These are phyloP conservation scores for Xylaria sp. DNA, from an alignment of 2,329 filamentous ascomycete genomes.

Conservation along the genomic window DNA sequence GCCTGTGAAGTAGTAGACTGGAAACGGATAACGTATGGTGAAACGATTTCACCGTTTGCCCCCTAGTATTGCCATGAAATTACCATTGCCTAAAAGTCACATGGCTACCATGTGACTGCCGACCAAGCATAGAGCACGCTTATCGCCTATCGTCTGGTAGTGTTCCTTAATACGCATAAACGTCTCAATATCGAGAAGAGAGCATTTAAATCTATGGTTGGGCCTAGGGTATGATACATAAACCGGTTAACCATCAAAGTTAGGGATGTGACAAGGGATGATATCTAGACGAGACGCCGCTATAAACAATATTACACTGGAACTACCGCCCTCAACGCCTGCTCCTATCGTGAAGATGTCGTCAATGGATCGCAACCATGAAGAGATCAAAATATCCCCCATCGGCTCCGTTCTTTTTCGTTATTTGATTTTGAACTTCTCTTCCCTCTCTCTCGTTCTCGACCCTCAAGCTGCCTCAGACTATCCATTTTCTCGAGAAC, in stretches of 20 bases:
- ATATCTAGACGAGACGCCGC: constrained; percentile 33
- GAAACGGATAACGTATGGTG: too few relatives aligned
- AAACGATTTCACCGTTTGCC: too few relatives aligned
- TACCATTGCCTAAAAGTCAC: not conserved
- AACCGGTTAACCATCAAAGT: constrained; percentile 2
- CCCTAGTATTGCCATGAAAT: too few relatives aligned
- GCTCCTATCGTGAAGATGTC: constrained; percentile 27
- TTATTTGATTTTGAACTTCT: constrained; percentile 43
- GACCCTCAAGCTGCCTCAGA: constrained; percentile 81
- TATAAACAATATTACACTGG: constrained; percentile 23
- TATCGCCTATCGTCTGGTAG: not conserved
- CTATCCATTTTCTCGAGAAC: constrained; percentile 97
- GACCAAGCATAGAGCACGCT: not conserved
- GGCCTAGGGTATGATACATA: constrained; percentile 8
- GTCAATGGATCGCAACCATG: constrained; percentile 20
- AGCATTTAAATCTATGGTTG: constrained; percentile 13
- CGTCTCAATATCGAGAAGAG: not conserved
- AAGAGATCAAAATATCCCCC: constrained; percentile 58
- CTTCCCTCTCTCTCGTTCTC: constrained; percentile 66
- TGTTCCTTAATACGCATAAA: not conserved
- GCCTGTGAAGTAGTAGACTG: too few relatives aligned
- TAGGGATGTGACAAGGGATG: constrained; percentile 15
- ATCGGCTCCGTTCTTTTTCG: constrained; percentile 58
- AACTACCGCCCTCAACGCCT: constrained; percentile 28
- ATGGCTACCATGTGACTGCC: not conserved